Evolutionary conservation across 192 early-diverging fungal species (phyloP).

Genomic region (Neocallimastix lanati): DNA sequence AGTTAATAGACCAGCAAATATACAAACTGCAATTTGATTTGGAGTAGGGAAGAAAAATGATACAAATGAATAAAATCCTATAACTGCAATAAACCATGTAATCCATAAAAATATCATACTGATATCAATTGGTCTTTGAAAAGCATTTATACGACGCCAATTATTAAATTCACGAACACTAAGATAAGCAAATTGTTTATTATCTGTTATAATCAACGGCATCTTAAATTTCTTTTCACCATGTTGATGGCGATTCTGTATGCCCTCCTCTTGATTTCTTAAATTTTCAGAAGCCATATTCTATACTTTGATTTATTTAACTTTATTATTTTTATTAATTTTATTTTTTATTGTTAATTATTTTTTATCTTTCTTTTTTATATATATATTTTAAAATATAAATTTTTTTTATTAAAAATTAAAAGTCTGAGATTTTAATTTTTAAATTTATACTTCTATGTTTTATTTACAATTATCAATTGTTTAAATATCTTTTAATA

Average conservation of each 20-base stretch:
- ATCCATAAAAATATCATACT: conserved; percentile 11
- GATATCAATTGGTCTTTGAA: background rate
- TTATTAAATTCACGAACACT: background rate
- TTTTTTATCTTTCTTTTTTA: too few relatives aligned
- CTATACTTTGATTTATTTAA: too few relatives aligned
- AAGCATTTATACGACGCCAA: background rate
- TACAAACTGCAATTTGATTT: conserved; percentile 2
- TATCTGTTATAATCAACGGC: background rate
- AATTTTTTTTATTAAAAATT: too few relatives aligned
- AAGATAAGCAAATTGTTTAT: background rate
- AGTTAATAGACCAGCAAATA: conserved; percentile 1
- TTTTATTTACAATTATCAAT: too few relatives aligned
- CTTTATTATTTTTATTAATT: too few relatives aligned
- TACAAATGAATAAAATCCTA: conserved; percentile 11
- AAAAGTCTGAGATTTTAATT: too few relatives aligned
- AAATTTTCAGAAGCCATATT: background rate
- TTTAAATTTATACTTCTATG: too few relatives aligned
- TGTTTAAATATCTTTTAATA: too few relatives aligned
- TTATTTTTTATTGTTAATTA: too few relatives aligned
- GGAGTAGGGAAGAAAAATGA: conserved; percentile 3
- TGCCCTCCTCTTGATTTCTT: background rate
- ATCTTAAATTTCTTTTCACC: background rate
- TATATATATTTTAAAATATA: too few relatives aligned
- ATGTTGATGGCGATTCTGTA: background rate
- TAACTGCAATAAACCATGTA: conserved; percentile 10